Base-by-base conservation (phyloP, 331 rosid genomes). In the Cydonia oblonga region DNA sequence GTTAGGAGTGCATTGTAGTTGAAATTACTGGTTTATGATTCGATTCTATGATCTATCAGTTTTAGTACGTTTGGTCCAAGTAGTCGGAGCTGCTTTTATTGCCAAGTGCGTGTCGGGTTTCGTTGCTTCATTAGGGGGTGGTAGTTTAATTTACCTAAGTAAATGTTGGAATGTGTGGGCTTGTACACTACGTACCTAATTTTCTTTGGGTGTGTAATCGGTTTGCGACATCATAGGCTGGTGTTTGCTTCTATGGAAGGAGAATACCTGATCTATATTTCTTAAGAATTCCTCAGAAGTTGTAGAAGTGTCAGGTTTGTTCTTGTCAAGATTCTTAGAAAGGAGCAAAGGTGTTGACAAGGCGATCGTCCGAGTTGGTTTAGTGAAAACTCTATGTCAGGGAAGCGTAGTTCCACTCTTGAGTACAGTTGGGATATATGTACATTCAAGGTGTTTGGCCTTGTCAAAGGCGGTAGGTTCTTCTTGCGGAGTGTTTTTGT, bases 11-110 rank as follows among this genome's bases (percentile, higher is more conserved):
- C 54, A 16, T 49, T 49, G 54, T 7, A 49, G 77, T 75, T 72
- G 24, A 58, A 78, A 68, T 60, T 77, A 60, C 62, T 23, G 69
- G 81, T 38, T 3, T 70, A 1, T 8, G 64, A 2, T 82, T 81
- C 22, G 42, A 23, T 72, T 35, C 62, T 4, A 0, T 70, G 4
- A 26, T 38, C 62, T 8, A 4, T 70, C 1, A 26, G 1, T 22
- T 70, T 23, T 35, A 13, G 64, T 25, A 11, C 0, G 33, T 3
- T 23, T 24, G 64, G 9, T 59, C 33, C 19, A 59, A 23, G 6
- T 56, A 56, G 32, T 32, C 56, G 52, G 30, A 24, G 54, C 54
- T 49, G 54, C 54, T 18, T 49, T 7, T 49, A 49, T 49, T 49
- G 54, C 54, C 9, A 49, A 49, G 16, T 49, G 54, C 54, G 38